Evolutionary conservation across 345 rosid genomes (phyloP), one percentile per base, ranked within the genome.

Genomic region (Eucalyptus microcorys): DNA sequence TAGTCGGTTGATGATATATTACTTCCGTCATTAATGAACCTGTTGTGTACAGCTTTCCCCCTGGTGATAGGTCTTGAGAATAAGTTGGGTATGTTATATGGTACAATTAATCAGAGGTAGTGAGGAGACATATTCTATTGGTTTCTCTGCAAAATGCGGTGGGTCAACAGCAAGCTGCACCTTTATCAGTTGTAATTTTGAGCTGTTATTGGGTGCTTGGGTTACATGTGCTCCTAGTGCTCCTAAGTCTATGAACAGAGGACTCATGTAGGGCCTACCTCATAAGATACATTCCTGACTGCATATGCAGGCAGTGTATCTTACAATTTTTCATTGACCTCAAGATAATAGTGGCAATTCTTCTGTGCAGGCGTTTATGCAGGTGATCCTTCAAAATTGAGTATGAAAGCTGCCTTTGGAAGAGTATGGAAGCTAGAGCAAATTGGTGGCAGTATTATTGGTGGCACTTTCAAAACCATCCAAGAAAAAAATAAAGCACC

Each of bases 321-420:
- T 21, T 76, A 21, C 30, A 76, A 40, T 21, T 40, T 76, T 40
- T 21, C 16, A 11, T 40, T 21, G 84, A 76, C 13, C 42, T 76
- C 40, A 76, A 76, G 47, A 37, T 34, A 71, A 71, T 34, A 37
- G 45, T 71, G 81, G 84, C 84, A 76, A 40, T 76, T 76, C 84
- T 40, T 76, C 16, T 76, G 47, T 55, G 85, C 90, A 97, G 99
- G 99, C 71, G 98, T 97, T 90, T 96, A 96, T 95, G 98, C 99
- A 3, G 99, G 99, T 50, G 96, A 96, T 92, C 99, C 99, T 90
- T 93, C 99, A 85, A 96, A 95, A 86, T 88, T 96, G 87, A 97
- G 97, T 89, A 97, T 96, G 99, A 96, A 95, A 90, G 99, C 99
- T 61, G 99, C 99, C 10, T 96, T 96, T 94, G 99, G 99, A 91